Percentiles rank a stretch among this genome's conserved stretches.
These are phyloP conservation scores for Oryza meridionalis DNA, from an alignment of 176 grass and related monocot genomes.

Conservation along the genomic window DNA sequence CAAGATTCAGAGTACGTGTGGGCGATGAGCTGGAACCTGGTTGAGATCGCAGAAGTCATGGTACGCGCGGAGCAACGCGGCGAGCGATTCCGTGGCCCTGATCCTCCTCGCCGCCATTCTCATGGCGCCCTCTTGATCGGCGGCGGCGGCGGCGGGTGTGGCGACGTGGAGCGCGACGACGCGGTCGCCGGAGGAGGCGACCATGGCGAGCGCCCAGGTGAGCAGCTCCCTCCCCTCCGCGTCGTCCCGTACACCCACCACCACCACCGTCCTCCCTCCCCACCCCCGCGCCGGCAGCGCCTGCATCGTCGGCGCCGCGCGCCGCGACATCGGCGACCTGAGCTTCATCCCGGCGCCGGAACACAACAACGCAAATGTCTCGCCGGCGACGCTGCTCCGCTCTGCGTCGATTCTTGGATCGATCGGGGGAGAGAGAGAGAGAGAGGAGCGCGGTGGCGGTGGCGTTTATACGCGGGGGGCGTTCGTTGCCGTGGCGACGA, in stretches of 20 bases:
- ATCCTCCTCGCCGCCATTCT: not conserved
- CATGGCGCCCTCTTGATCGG: not conserved
- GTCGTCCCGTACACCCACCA: conserved; percentile 74
- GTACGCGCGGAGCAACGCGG: conserved; percentile 63
- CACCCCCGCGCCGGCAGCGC: not conserved
- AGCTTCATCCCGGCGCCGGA: conserved; percentile 37
- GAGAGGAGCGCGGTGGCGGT: not conserved
- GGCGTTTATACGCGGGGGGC: conserved; percentile 41
- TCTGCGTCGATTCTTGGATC: not conserved
- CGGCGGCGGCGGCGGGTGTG: not conserved
- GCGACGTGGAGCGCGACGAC: conserved; percentile 75
- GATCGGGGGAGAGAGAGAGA: not conserved
- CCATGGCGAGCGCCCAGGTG: conserved; percentile 81
- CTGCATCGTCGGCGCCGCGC: not conserved
- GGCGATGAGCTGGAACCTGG: conserved; percentile 37
- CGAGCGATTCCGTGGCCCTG: conserved; percentile 26
- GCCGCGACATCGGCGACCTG: not conserved
- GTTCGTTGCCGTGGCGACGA: conserved; percentile 11
- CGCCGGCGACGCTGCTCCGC: not conserved
- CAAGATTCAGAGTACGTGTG: not conserved
- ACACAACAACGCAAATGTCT: not conserved
- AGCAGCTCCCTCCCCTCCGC: conserved; percentile 71
- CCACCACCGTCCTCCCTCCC: conserved; percentile 54
- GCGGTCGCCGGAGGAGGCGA: conserved; percentile 60
- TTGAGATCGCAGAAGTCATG: conserved; percentile 77